Percentiles rank a stretch among this genome's conserved stretches.
Evolutionary conservation across 345 rosid genomes (phyloP).

Genomic region (Acer yangbiense): DNA sequence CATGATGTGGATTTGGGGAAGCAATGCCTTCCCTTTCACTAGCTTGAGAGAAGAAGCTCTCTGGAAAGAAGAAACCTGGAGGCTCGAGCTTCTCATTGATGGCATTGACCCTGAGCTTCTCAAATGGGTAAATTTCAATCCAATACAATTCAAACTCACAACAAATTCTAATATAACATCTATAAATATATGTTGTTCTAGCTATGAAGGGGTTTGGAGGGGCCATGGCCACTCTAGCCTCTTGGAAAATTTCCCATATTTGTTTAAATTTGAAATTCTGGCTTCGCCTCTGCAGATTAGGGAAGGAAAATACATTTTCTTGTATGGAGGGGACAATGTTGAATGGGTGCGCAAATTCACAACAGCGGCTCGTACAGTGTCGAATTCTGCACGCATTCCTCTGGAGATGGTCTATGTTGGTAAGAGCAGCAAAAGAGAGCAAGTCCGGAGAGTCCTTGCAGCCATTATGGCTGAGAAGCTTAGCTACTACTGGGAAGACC

Average conservation of each 20-base stretch:
- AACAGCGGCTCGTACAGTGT: conserved; percentile 49
- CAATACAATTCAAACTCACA: background rate
- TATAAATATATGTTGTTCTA: too few relatives aligned
- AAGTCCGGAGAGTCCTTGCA: conserved; percentile 45
- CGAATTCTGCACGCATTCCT: conserved; percentile 51
- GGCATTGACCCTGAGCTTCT: conserved; percentile 72
- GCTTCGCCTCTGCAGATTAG: conserved; percentile 40
- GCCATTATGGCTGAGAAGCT: conserved; percentile 52
- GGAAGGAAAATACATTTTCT: conserved; percentile 80
- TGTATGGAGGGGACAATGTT: conserved; percentile 82
- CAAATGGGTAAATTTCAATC: conserved; percentile 57
- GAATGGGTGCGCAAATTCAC: conserved; percentile 87
- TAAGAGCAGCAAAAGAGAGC: conserved; percentile 70
- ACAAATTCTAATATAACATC: background rate
- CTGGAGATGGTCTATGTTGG: conserved; percentile 85
- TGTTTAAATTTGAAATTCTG: too few relatives aligned
- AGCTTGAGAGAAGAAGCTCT: conserved; percentile 72
- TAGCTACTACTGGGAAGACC: conserved; percentile 61
- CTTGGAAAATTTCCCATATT: too few relatives aligned
- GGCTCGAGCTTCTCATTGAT: conserved; percentile 77
- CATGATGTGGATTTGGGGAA: conserved; percentile 99
- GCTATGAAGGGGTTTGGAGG: too few relatives aligned
- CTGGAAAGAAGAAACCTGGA: conserved; percentile 78
- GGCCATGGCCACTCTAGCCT: too few relatives aligned
- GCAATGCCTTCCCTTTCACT: conserved; percentile 91